These are phyloP conservation scores for Ceratocystis huliohia DNA, from an alignment of 2,329 filamentous ascomycete genomes.

Conservation along the genomic window DNA sequence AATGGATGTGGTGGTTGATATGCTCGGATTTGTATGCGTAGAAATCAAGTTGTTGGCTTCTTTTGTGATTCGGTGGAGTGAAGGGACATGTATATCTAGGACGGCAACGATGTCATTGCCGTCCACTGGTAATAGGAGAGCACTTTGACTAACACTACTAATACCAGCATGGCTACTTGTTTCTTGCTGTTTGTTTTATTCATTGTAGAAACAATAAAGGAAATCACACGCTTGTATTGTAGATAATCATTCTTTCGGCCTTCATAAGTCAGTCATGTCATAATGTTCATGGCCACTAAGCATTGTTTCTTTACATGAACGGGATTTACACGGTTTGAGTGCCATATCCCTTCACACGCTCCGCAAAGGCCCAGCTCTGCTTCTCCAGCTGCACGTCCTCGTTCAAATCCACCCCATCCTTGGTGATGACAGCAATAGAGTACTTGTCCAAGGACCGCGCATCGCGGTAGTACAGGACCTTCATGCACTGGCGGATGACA, in stretches of 20 bases:
- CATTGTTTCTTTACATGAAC: neutral
- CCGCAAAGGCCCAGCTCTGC: constrained; percentile 97
- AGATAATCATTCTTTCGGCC: constrained; percentile 8
- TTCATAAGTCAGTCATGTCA: constrained; percentile 3
- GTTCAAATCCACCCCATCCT: constrained; percentile 74
- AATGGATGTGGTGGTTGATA: constrained; percentile 3
- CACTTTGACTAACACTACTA: no score
- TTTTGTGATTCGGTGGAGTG: no score
- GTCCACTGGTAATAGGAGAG: no score
- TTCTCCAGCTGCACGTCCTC: constrained; percentile 79
- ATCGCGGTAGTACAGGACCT: constrained; percentile 95
- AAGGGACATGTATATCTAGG: no score
- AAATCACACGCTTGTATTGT: constrained; percentile 19
- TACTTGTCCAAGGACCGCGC: constrained; percentile 85
- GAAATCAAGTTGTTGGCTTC: no score
- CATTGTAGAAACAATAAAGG: neutral
- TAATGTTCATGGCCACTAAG: neutral
- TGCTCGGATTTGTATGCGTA: no score
- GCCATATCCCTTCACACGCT: constrained; percentile 87
- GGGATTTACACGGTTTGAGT: constrained; percentile 53
- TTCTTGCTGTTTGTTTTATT: neutral
- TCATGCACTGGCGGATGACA: constrained; percentile 86
- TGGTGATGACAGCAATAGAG: constrained; percentile 78
- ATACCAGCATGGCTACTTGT: neutral
- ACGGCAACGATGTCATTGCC: no score